Evolutionary conservation across 2,329 filamentous ascomycete species (phyloP), one percentile per base, ranked within the genome.

Genomic region (Beauveria varroae): DNA sequence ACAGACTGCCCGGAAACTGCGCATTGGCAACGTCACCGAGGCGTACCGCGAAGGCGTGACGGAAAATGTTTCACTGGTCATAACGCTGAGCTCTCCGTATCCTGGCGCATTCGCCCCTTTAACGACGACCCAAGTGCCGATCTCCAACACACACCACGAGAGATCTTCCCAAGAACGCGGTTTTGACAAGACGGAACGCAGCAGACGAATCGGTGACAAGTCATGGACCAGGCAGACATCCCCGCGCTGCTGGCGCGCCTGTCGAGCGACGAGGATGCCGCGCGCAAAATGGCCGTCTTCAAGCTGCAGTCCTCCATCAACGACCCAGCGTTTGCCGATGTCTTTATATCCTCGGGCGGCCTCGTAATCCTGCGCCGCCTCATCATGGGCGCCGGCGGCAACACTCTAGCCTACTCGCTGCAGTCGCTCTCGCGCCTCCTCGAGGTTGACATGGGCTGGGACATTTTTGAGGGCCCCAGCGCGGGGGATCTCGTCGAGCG

Each of bases 371-470:
- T 99, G 68, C 86, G 91, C 58, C 86, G 90, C 61, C 81, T 98
- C 59, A 91, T 95, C 65, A 86, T 98, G 80, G 85, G 86, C 66
- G 87, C 93, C 34, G 90, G 85, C 62, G 95, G 95, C 62, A 99
- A 99, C 75, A 98, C 95, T 1, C 81, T 99, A 71, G 95, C 95
- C 63, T 99, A 99, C 76, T 91, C 93, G 64, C 80, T 99, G 63
- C 93, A 96, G 67, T 95, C 91, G 69, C 83, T 98, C 68, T 90
- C 88, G 62, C 85, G 92, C 61, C 77, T 99, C 63, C 80, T 99
- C 64, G 95, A 99, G 76, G 89, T 98, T 44, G 95, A 98, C 76
- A 96, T 97, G 84, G 95, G 95, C 63, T 99, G 95, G 95, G 93
- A 98, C 65, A 86, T 89, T 63, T 90, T 93, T 69, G 86, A 90